A percentile compares a stretch with the other conserved stretches of the same genome.
Evolutionary conservation across 1,139 yeast genomes (phyloP).

Genomic region (Nakaseomyces sp.): DNA sequence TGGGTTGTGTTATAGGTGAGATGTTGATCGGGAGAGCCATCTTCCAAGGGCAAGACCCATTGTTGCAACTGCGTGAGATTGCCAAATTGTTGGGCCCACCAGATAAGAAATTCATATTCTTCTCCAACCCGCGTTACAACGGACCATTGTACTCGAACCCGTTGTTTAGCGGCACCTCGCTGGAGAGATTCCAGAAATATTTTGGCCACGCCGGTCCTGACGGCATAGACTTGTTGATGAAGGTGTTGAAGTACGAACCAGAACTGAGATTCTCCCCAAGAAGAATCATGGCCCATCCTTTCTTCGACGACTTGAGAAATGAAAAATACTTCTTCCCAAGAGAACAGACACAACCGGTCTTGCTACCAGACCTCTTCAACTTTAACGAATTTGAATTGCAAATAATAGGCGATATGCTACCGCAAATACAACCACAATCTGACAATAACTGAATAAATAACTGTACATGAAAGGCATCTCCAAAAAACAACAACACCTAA

Average conservation of each 20-base stretch:
- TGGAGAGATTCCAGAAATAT: conserved; percentile 57
- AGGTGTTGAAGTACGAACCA: conserved; percentile 66
- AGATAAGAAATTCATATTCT: conserved; percentile 57
- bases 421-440: conserved; percentile 22
- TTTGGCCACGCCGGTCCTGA: conserved; percentile 61
- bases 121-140: conserved; percentile 62
- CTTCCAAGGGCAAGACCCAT: conserved; percentile 72
- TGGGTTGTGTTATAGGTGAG: conserved; percentile 79
- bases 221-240: conserved; percentile 62
- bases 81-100: conserved; percentile 72
- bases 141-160: conserved; percentile 69
- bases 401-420: conserved; percentile 33
- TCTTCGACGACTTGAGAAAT: conserved; percentile 58
- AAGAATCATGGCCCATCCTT: conserved; percentile 59
- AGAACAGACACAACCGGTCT: conserved; percentile 33
- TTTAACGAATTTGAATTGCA: conserved; percentile 36
- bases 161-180: conserved; percentile 49
- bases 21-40: conserved; percentile 76
- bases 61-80: conserved; percentile 66
- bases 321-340: conserved; percentile 53
- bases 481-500: no score
- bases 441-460: conserved; percentile 8
- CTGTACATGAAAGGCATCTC: no score
- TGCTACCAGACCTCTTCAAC: conserved; percentile 35
- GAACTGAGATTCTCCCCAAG: conserved; percentile 57